Conservation (phyloP, 768 basidiomycete species). For the Xerocomus spinulosus region DNA sequence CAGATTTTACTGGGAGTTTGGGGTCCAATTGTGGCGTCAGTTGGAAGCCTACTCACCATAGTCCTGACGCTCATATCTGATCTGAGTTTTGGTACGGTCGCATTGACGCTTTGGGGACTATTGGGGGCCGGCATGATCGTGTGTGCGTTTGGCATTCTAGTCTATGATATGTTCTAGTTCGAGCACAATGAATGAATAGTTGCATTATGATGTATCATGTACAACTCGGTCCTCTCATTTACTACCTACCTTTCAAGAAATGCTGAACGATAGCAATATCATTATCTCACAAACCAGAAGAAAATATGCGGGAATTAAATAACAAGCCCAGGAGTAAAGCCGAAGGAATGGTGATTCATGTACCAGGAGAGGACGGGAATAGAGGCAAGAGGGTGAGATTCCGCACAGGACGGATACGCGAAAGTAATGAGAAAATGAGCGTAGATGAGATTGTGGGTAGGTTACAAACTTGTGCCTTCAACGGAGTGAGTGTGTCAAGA, state of each 20-base stretch:
- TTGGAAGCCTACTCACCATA: slow-evolving; percentile 92
- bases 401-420: slow-evolving; percentile 12
- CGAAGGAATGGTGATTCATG: slow-evolving; percentile 17
- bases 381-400: slow-evolving; percentile 8
- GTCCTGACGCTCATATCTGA: slow-evolving; percentile 83
- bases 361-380: slow-evolving; percentile 12
- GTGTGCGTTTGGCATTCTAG: slow-evolving; percentile 75
- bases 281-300: slow-evolving; percentile 40
- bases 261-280: slow-evolving; percentile 29
- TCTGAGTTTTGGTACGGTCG: slow-evolving; percentile 61
- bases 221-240: not conserved
- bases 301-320: slow-evolving; percentile 35
- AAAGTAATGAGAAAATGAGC: slow-evolving; percentile 27
- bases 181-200: not conserved
- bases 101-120: slow-evolving; percentile 67
- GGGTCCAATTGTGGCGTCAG: slow-evolving; percentile 85
- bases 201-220: not conserved
- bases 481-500: slow-evolving; percentile 24
- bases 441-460: slow-evolving; percentile 29
- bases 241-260: not conserved
- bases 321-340: slow-evolving; percentile 24
- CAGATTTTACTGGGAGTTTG: slow-evolving; percentile 79
- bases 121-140: slow-evolving; percentile 77
- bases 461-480: slow-evolving; percentile 32
- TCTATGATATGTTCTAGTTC: slow-evolving; percentile 57